Percentiles rank a stretch among this genome's conserved stretches.
These are phyloP conservation scores for Plasmodium sp. DNA, from an alignment of 169 alveolate species.

Conservation along the genomic window DNA sequence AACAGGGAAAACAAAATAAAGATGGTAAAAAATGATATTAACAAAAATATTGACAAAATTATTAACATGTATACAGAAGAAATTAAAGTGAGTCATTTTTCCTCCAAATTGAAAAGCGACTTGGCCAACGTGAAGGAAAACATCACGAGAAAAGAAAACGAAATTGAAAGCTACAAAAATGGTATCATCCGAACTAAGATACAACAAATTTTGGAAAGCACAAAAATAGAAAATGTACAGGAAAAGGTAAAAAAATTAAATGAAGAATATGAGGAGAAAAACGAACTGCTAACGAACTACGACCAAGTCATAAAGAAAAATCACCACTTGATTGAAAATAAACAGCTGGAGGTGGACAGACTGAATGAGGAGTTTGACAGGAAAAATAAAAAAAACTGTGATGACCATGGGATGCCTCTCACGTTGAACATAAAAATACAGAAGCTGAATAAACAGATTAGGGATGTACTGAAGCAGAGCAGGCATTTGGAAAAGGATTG, in stretches of 20 bases:
- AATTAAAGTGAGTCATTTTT: conserved; percentile 39
- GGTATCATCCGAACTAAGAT: conserved; percentile 48
- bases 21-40: conserved; percentile 39
- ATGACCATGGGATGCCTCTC: background rate
- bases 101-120: conserved; percentile 28
- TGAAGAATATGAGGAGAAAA: conserved; percentile 42
- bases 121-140: conserved; percentile 23
- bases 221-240: conserved; percentile 67
- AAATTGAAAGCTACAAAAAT: conserved; percentile 71
- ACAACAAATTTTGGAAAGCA: conserved; percentile 57
- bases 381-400: conserved; percentile 36
- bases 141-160: conserved; percentile 66
- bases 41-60: conserved; percentile 43
- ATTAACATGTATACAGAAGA: conserved; percentile 49
- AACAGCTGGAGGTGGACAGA: conserved; percentile 63
- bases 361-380: conserved; percentile 57
- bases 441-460: conserved; percentile 42
- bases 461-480: conserved; percentile 24
- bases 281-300: conserved; percentile 6
- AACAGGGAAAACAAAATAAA: conserved; percentile 30
- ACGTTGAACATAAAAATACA: conserved; percentile 58
- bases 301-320: conserved; percentile 32
- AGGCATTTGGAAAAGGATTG: conserved; percentile 60
- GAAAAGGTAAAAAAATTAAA: conserved; percentile 27
- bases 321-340: conserved; percentile 55